phyloP scores from a whole-genome alignment of 176 grass and related monocot species.

The Cenchrus americanus region DNA sequence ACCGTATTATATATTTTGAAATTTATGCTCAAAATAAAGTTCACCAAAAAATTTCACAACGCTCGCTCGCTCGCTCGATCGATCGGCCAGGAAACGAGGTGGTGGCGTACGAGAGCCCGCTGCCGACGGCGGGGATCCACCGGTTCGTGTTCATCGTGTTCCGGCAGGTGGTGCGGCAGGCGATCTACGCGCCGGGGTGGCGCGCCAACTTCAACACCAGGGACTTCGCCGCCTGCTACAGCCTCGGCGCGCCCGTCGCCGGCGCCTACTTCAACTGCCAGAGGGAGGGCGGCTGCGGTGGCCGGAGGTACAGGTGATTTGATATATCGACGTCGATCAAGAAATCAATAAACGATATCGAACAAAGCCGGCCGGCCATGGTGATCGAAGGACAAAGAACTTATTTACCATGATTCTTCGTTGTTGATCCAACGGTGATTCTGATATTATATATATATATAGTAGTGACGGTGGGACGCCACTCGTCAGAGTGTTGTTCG shows the following conservation, averaged over 20 bases:
- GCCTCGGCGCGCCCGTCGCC: constrained; percentile 47
- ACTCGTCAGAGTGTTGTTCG: no score
- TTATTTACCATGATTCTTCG: background rate
- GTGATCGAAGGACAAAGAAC: no score
- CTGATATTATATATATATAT: background rate
- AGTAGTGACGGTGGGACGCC: background rate
- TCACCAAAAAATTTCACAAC: no score
- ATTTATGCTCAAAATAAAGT: background rate
- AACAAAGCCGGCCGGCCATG: no score
- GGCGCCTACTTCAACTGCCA: constrained; percentile 75
- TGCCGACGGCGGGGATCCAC: constrained; percentile 60
- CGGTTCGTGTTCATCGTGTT: constrained; percentile 70
- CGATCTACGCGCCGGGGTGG: constrained; percentile 66
- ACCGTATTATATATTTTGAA: background rate
- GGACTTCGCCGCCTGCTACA: constrained; percentile 61
- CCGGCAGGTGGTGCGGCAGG: constrained; percentile 49
- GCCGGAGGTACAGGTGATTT: constrained; percentile 60
- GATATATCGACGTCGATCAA: background rate
- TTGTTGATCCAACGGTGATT: background rate
- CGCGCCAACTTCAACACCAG: constrained; percentile 75
- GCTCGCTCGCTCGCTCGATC: no score
- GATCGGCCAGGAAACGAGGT: constrained; percentile 48
- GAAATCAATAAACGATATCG: no score
- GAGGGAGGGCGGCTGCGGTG: constrained; percentile 72
- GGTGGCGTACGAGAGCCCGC: constrained; percentile 55